phyloP scores from a whole-genome alignment of 352 stramenopile species.

The Phytopythium vexans region DNA sequence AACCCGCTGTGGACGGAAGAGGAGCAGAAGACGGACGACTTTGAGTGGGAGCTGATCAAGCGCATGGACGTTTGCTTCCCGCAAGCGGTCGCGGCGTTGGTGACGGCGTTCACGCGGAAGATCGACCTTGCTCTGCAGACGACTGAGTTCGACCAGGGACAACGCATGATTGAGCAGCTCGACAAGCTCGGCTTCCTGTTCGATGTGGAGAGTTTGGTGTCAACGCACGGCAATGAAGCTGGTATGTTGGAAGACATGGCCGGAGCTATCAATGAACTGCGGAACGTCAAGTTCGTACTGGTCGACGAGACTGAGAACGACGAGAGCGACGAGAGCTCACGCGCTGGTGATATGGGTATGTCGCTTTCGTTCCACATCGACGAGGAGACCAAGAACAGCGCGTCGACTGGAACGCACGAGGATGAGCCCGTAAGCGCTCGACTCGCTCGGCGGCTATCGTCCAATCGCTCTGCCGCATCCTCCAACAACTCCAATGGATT shows the following conservation, averaged over 20 bases:
- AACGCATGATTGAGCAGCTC: slow-evolving; percentile 68
- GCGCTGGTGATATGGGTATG: slow-evolving; percentile 29
- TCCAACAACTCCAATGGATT: slow-evolving; percentile 39
- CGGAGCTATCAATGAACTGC: slow-evolving; percentile 76
- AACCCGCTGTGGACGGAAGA: slow-evolving; percentile 78
- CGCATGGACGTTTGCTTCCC: slow-evolving; percentile 86
- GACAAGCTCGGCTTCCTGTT: slow-evolving; percentile 83
- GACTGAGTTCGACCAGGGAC: slow-evolving; percentile 33
- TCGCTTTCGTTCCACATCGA: slow-evolving; percentile 64
- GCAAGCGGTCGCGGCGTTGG: slow-evolving; percentile 70
- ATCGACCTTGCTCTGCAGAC: slow-evolving; percentile 73
- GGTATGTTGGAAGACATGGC: slow-evolving; percentile 89
- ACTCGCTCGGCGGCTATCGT: slow-evolving; percentile 8
- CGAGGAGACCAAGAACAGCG: slow-evolving; percentile 62
- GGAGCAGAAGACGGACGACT: slow-evolving; percentile 73
- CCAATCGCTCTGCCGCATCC: slow-evolving; percentile 17
- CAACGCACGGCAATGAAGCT: slow-evolving; percentile 83
- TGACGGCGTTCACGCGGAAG: slow-evolving; percentile 81
- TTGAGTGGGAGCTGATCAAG: slow-evolving; percentile 76
- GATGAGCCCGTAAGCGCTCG: neutral
- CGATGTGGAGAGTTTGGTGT: slow-evolving; percentile 82
- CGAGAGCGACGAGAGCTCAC: slow-evolving; percentile 21
- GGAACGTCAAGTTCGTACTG: slow-evolving; percentile 74
- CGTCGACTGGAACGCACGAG: slow-evolving; percentile 4
- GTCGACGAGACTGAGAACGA: slow-evolving; percentile 71